phyloP scores from a whole-genome alignment of 2,329 filamentous ascomycete species.

The Colletotrichum melonis region DNA sequence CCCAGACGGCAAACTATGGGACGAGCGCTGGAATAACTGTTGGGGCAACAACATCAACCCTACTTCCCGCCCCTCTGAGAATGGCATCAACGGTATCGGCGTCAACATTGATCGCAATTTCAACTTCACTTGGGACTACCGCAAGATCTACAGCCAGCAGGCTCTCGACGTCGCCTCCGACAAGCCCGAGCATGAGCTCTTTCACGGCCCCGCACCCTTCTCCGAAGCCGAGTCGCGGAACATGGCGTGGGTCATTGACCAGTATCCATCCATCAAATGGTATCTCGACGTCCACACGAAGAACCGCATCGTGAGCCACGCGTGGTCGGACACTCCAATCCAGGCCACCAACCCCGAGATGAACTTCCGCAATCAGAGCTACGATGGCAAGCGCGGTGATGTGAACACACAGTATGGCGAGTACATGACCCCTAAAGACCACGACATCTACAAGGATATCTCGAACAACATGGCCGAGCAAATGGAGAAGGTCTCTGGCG shows the following conservation, averaged over 20 bases:
- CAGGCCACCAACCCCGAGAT: conserved; percentile 55
- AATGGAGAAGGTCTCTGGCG: conserved; percentile 50
- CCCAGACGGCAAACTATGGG: conserved; percentile 63
- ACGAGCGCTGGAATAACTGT: conserved; percentile 60
- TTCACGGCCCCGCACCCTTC: conserved; percentile 60
- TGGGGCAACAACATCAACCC: conserved; percentile 67
- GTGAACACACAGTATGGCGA: conserved; percentile 55
- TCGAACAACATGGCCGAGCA: conserved; percentile 47
- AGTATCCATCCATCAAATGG: conserved; percentile 62
- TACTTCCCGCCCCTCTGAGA: neutral
- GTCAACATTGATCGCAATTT: conserved; percentile 69
- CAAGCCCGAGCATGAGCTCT: conserved; percentile 57
- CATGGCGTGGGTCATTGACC: conserved; percentile 62
- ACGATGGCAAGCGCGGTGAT: conserved; percentile 62
- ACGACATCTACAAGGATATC: conserved; percentile 42
- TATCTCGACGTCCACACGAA: conserved; percentile 69
- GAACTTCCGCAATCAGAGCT: conserved; percentile 64
- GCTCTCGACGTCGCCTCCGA: conserved; percentile 41
- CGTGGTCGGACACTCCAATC: conserved; percentile 64
- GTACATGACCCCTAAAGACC: conserved; percentile 52
- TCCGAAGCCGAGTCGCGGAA: conserved; percentile 68
- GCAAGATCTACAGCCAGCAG: conserved; percentile 52
- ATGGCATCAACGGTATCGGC: conserved; percentile 45
- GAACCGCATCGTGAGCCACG: conserved; percentile 62
- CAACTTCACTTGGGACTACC: conserved; percentile 67